Conservation (phyloP, 805 yeast genomes). For the Nadsonia fulvescens region DNA sequence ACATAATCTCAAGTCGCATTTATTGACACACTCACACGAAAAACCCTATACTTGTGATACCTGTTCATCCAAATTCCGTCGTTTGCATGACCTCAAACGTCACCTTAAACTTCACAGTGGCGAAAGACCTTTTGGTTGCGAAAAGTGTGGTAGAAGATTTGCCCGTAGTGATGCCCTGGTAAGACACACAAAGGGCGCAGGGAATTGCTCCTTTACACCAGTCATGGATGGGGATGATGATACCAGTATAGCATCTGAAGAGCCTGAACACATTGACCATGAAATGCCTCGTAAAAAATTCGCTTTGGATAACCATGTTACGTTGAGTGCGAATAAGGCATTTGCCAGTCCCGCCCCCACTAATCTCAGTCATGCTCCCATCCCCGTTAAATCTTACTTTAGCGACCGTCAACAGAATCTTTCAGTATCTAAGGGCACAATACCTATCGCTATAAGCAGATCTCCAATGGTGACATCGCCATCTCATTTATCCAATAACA, state of each 20-base stretch:
- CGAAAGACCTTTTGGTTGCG: constrained; percentile 48
- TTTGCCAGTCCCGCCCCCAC: constrained; percentile 1
- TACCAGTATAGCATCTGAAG: constrained; percentile 3
- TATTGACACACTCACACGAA: constrained; percentile 44
- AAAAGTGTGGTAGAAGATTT: constrained; percentile 41
- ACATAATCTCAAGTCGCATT: constrained; percentile 59
- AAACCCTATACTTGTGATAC: constrained; percentile 47
- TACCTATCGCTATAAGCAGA: constrained; percentile 2
- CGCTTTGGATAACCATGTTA: neutral
- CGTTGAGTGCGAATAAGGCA: neutral
- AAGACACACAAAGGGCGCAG: constrained; percentile 38
- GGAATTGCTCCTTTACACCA: constrained; percentile 14
- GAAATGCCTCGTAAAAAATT: neutral
- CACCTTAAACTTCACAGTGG: constrained; percentile 65
- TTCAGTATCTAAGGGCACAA: constrained; percentile 5
- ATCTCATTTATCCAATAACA: constrained; percentile 1
- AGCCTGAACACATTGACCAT: constrained; percentile 2
- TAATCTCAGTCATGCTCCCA: too few relatives aligned
- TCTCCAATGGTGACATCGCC: constrained; percentile 1
- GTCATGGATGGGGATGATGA: neutral
- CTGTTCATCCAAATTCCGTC: constrained; percentile 45
- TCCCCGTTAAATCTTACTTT: too few relatives aligned
- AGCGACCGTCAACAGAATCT: too few relatives aligned
- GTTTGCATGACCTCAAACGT: constrained; percentile 60
- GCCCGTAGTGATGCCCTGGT: constrained; percentile 63